Evolutionary conservation across 345 rosid species (phyloP).

Genomic region (Isatis tinctoria): DNA sequence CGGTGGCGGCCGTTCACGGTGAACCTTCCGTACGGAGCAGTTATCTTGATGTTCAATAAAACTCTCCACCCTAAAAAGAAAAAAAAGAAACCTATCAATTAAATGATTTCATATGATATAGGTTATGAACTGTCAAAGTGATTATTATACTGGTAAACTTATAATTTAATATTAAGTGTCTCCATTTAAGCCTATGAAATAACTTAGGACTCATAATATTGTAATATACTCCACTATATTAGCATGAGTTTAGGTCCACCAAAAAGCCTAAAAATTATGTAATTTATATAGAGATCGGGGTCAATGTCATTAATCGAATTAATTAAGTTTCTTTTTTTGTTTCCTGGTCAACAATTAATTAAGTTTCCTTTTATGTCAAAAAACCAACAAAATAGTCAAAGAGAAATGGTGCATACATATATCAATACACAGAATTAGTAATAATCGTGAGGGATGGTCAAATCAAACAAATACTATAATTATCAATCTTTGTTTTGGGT

Average conservation of each 20-base stretch:
- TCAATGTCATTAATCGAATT: slow-evolving; percentile 7
- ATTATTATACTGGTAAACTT: slow-evolving; percentile 30
- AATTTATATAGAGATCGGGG: slow-evolving; percentile 3
- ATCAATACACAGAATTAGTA: slow-evolving; percentile 23
- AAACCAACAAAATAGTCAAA: slow-evolving; percentile 15
- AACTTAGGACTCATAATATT: not conserved
- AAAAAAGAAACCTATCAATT: not conserved
- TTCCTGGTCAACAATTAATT: not conserved
- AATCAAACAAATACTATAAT: slow-evolving; percentile 25
- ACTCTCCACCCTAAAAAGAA: slow-evolving; percentile 65
- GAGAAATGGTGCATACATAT: slow-evolving; percentile 11
- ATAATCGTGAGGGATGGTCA: slow-evolving; percentile 24
- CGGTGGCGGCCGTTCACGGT: slow-evolving; percentile 44
- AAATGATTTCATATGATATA: slow-evolving; percentile 17
- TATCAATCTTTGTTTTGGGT: slow-evolving; percentile 10
- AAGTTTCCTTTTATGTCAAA: not conserved
- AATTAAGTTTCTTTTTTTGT: not conserved
- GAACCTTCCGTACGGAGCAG: slow-evolving; percentile 51
- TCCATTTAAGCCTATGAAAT: not conserved
- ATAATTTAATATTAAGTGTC: not conserved
- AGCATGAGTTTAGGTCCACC: slow-evolving; percentile 22
- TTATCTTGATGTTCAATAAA: slow-evolving; percentile 86
- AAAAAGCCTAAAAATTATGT: not conserved
- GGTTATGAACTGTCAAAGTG: slow-evolving; percentile 39
- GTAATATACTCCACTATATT: not conserved